Evolutionary conservation across 2,329 filamentous ascomycete genomes (phyloP), one percentile per base, ranked within the genome.

Genomic region (Chrysoporthe austroafricana): DNA sequence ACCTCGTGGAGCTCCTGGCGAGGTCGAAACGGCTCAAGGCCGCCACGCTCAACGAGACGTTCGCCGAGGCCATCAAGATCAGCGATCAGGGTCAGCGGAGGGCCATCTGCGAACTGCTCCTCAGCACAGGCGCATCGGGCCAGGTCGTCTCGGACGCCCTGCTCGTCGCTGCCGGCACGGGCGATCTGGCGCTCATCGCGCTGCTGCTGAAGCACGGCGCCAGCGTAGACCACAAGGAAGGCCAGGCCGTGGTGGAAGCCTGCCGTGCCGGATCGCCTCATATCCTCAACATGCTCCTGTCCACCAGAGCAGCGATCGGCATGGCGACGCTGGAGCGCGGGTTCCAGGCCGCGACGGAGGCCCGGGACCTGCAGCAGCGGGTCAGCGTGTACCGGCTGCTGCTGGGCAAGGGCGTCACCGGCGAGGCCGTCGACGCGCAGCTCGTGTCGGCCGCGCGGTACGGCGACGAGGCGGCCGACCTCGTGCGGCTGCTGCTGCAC

Each of bases 261-360:
- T 86, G 84, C 43, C 80, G 82, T 2, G 81, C 82, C 0, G 86
- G 86, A 0, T 81, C 82, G 0, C 74, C 80, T 0, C 81, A 83
- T 4, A 82, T 88, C 5, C 73, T 88, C 3, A 74, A 79, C 48
- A 82, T 88, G 74, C 76, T 88, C 0, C 75, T 88, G 0, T 79
- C 76, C 34, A 79, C 81, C 1, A 78, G 80, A 34, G 74, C 72
- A 0, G 73, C 79, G 4, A 74, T 81, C 0, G 79, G 78, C 13
- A 79, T 79, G 60, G 73, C 75, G 7, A 85, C 82, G 0, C 74
- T 88, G 3, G 79, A 82, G 42, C 79, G 80, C 50, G 85, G 83
- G 0, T 88, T 88, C 57, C 83, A 87, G 69, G 85, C 85, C 2
- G 85, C 86, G 0, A 86, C 83, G 0, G 82, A 85, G 63, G 78